Conservation (phyloP, 129 eudicot species). For the Helianthus annuus region HanXRQr2.0-SUNRISE NC_035438.2:113106337-113106836, state of each 20-base stretch:
- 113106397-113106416: too few species aligned
- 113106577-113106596: not conserved
- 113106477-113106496: not conserved
- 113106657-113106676: not conserved
- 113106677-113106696: not conserved
- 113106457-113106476: not conserved
- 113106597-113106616: not conserved
- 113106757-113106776: not conserved
- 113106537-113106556: not conserved
- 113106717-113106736: not conserved
- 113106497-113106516: not conserved
- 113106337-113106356: too few species aligned
- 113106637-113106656: not conserved
- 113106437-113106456: too few species aligned
- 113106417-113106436: too few species aligned
- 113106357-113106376: too few species aligned
- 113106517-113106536: not conserved
- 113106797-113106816: too few species aligned
- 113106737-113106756: not conserved
- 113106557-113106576: not conserved
- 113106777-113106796: not conserved
- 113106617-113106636: not conserved
- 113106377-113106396: too few species aligned
- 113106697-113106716: conserved; percentile 1
- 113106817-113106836: too few species aligned